Evolutionary conservation across 257 asterid species (phyloP).

Genomic region (Sherardia arvensis): DNA sequence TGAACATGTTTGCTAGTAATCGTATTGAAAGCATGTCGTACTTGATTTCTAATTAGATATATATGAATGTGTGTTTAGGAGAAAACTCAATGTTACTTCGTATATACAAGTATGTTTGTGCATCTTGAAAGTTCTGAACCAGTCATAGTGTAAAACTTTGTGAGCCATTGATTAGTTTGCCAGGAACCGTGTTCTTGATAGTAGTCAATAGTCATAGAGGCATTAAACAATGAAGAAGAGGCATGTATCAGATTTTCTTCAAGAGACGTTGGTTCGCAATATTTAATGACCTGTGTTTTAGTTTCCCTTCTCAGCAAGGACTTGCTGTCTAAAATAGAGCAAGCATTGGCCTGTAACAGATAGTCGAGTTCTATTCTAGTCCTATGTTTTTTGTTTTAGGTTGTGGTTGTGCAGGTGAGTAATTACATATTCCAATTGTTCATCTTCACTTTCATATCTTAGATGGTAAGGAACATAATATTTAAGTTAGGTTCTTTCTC

Average conservation of each 20-base stretch:
- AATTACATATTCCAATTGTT: no score
- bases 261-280: not conserved
- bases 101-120: not conserved
- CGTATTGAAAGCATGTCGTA: not conserved
- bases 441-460: no score
- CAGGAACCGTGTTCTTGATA: not conserved
- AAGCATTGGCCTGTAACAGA: no score
- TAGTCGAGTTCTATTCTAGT: no score
- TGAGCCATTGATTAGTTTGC: not conserved
- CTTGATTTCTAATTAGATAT: not conserved
- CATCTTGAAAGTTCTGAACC: no score
- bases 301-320: not conserved
- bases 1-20: not conserved
- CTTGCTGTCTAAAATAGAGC: no score
- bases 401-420: no score
- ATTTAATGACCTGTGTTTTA: not conserved
- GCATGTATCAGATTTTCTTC: not conserved
- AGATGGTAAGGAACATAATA: no score
- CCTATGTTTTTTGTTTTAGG: no score
- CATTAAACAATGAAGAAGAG: not conserved
- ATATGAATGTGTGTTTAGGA: not conserved
- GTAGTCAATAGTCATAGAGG: not conserved
- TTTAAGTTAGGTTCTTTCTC: no score
- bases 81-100: not conserved
- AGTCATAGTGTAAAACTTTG: not conserved